Percentiles rank a stretch among this genome's conserved stretches.
These are phyloP conservation scores for Lolium perenne DNA, from an alignment of 176 grass and related monocot genomes.

Conservation along the genomic window DNA sequence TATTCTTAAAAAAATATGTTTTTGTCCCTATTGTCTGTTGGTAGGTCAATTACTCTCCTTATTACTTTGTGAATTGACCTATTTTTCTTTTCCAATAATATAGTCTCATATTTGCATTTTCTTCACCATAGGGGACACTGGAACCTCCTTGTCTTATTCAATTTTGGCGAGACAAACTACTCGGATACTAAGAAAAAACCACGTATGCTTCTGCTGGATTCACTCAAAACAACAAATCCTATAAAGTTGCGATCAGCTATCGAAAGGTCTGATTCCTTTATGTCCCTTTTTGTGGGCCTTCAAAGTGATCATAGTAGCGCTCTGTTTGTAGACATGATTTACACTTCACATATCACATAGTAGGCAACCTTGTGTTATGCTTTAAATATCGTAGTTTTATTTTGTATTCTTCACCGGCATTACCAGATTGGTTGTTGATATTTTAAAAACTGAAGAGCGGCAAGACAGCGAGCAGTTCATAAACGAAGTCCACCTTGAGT, in stretches of 20 bases:
- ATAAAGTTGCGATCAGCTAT: conserved; percentile 60
- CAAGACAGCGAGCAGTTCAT: conserved; percentile 60
- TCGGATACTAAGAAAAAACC: conserved; percentile 27
- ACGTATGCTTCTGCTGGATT: conserved; percentile 90
- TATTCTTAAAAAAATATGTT: conserved; percentile 81
- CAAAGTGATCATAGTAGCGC: background rate
- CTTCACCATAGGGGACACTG: conserved; percentile 71
- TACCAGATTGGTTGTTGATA: conserved; percentile 76
- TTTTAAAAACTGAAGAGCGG: conserved; percentile 75
- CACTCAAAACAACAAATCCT: conserved; percentile 58
- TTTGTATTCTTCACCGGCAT: background rate
- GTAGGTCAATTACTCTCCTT: conserved; percentile 46
- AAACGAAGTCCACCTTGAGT: conserved; percentile 71
- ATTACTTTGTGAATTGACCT: conserved; percentile 21
- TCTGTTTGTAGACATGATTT: background rate
- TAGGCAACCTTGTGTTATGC: background rate
- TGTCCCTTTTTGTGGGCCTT: background rate
- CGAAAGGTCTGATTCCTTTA: conserved; percentile 52
- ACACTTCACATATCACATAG: conserved; percentile 6
- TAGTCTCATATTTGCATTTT: background rate
- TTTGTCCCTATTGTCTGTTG: conserved; percentile 89
- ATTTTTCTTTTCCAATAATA: background rate
- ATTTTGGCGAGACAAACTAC: conserved; percentile 65
- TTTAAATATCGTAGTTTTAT: background rate
- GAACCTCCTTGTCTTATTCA: conserved; percentile 90